phyloP scores from a whole-genome alignment of 768 basidiomycete species.

The Russula griseocarnosa region DNA sequence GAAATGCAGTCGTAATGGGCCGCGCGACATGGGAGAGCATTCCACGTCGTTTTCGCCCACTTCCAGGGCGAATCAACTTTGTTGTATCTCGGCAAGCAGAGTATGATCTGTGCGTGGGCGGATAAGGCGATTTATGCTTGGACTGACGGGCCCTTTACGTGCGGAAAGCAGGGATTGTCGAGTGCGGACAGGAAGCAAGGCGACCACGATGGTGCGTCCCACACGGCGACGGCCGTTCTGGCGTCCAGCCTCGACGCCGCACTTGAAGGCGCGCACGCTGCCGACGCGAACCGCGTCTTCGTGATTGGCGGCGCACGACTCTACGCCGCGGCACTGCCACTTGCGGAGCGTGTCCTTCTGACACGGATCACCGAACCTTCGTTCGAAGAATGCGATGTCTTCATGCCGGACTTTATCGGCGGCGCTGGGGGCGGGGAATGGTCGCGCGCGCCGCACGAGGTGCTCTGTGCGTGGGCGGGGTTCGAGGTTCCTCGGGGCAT shows the following conservation, averaged over 20 bases:
- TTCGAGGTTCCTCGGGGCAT: constrained; percentile 71
- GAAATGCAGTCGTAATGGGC: constrained; percentile 90
- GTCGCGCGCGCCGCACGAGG: constrained; percentile 55
- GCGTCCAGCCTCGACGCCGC: constrained; percentile 40
- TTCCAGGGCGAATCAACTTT: constrained; percentile 70
- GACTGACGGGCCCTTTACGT: constrained; percentile 17
- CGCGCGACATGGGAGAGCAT: constrained; percentile 98
- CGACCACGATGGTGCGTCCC: background rate
- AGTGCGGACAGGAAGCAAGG: background rate
- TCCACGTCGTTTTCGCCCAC: constrained; percentile 75
- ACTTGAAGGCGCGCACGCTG: constrained; percentile 37
- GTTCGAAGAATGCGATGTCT: constrained; percentile 82
- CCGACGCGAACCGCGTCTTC: constrained; percentile 48
- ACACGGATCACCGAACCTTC: constrained; percentile 75
- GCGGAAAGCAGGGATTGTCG: background rate
- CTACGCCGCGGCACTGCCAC: constrained; percentile 61
- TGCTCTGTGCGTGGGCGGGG: constrained; percentile 72
- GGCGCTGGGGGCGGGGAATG: constrained; percentile 40
- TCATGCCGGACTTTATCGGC: constrained; percentile 68
- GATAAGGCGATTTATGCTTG: background rate
- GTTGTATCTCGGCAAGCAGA: constrained; percentile 61
- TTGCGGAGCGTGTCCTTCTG: constrained; percentile 79
- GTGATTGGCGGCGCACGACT: constrained; percentile 91
- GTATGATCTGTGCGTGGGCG: constrained; percentile 56
- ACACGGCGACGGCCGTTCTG: constrained; percentile 38